phyloP scores from a whole-genome alignment of 495 filamentous ascomycete genomes.

The Lepraria neglecta region DNA sequence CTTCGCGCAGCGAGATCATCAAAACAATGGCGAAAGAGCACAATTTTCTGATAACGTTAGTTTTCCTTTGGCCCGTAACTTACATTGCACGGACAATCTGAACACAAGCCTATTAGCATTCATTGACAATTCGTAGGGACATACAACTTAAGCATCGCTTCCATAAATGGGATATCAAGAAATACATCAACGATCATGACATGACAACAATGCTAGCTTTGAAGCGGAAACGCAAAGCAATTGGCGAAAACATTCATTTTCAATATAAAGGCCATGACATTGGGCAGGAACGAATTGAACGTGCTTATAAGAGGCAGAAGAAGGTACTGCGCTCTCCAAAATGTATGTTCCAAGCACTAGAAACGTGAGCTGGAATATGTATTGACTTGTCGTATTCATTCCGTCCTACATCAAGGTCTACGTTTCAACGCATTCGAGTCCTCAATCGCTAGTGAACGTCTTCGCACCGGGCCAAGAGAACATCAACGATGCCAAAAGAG shows the following conservation, averaged over 20 bases:
- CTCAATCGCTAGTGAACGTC: background rate
- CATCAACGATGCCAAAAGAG: no score
- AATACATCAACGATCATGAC: constrained; percentile 3
- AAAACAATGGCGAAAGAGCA: background rate
- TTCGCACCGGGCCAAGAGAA: background rate
- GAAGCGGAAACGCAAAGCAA: constrained; percentile 2
- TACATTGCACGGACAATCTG: no score
- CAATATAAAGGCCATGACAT: constrained; percentile 4
- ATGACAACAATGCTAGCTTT: constrained; percentile 11
- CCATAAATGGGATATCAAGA: constrained; percentile 9
- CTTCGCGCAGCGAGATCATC: background rate
- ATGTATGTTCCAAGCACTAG: background rate
- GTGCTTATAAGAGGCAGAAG: constrained; percentile 10
- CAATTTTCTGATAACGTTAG: constrained; percentile 2
- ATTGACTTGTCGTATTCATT: background rate
- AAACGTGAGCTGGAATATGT: background rate
- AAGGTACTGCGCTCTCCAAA: background rate
- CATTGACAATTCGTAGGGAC: background rate
- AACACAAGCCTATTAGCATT: no score
- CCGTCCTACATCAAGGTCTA: constrained; percentile 5
- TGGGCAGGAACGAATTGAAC: constrained; percentile 11
- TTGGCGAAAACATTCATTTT: constrained; percentile 1
- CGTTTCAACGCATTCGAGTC: background rate
- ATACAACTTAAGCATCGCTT: constrained; percentile 13
- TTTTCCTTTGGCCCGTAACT: background rate